These are phyloP conservation scores for Metschnikowia colocasiae DNA, from an alignment of 805 yeast genomes.

Conservation along the genomic window DNA sequence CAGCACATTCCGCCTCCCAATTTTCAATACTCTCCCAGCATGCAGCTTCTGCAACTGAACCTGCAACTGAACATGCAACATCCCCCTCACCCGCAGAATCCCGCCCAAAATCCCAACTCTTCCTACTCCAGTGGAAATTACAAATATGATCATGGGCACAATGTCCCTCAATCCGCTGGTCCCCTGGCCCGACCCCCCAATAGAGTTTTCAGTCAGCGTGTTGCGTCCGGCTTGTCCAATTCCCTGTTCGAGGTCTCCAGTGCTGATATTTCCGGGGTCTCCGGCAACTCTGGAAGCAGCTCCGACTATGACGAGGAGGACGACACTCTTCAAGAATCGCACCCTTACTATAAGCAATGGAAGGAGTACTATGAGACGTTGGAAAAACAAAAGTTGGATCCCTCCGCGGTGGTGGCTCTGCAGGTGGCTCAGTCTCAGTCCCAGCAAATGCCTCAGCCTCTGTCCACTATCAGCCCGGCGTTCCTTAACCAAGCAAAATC, in stretches of 20 bases:
- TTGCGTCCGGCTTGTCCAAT: background rate
- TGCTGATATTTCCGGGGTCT: slow-evolving; percentile 2
- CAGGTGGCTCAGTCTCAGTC: slow-evolving; percentile 6
- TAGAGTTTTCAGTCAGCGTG: background rate
- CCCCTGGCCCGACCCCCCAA: background rate
- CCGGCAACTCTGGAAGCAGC: slow-evolving; percentile 6
- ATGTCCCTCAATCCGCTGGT: background rate
- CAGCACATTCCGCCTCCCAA: too few species aligned
- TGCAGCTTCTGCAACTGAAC: too few species aligned
- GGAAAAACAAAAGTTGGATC: slow-evolving; percentile 15
- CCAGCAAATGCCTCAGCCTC: background rate
- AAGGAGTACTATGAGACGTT: slow-evolving; percentile 32
- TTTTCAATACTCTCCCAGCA: too few species aligned
- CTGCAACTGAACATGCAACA: too few species aligned
- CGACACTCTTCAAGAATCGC: slow-evolving; percentile 9
- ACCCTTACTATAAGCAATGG: slow-evolving; percentile 38
- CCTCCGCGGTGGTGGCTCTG: slow-evolving; percentile 16
- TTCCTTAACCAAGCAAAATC: slow-evolving; percentile 1
- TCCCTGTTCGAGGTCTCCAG: slow-evolving; percentile 5
- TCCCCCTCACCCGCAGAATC: too few species aligned
- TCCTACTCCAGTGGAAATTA: background rate
- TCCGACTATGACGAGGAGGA: slow-evolving; percentile 5
- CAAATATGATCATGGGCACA: background rate
- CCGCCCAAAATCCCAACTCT: too few species aligned
- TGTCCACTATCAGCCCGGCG: background rate